These are phyloP conservation scores for Biscogniauxia marginata DNA, from an alignment of 2,329 filamentous ascomycete species.

Conservation along the genomic window DNA sequence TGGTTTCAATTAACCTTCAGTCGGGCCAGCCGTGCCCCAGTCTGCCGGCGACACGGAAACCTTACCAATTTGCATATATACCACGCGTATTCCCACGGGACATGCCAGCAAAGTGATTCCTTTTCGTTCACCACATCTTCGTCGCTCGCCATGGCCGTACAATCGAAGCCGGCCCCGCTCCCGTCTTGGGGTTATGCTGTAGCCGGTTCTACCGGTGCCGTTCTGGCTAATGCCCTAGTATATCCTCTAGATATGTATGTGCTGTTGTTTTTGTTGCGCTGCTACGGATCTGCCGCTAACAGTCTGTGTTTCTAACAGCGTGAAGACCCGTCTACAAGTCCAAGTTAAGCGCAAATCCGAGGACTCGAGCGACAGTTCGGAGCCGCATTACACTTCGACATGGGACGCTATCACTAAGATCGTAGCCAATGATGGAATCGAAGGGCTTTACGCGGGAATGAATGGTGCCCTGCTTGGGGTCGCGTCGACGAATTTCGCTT, in stretches of 20 bases:
- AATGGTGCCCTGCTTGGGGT: constrained; percentile 84
- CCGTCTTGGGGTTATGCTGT: constrained; percentile 93
- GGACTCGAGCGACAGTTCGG: constrained; percentile 43
- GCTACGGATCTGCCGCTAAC: constrained; percentile 12
- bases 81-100: background rate
- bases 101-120: background rate
- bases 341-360: constrained; percentile 70
- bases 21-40: constrained; percentile 2
- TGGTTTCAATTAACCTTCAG: background rate
- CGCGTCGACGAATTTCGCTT: constrained; percentile 96
- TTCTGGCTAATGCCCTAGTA: constrained; percentile 90
- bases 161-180: constrained; percentile 66
- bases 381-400: constrained; percentile 80
- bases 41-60: background rate
- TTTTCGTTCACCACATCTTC: constrained; percentile 4
- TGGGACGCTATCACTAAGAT: constrained; percentile 89
- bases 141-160: constrained; percentile 45
- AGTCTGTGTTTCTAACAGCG: constrained; percentile 48
- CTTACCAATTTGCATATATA: background rate
- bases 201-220: constrained; percentile 87
- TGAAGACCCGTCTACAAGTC: constrained; percentile 95
- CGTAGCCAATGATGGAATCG: constrained; percentile 71
- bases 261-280: constrained; percentile 4
- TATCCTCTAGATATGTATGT: constrained; percentile 95
- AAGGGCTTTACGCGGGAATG: constrained; percentile 87